These are phyloP conservation scores for Saitoella complicata DNA, from an alignment of 805 yeast species.

Conservation along the genomic window DNA sequence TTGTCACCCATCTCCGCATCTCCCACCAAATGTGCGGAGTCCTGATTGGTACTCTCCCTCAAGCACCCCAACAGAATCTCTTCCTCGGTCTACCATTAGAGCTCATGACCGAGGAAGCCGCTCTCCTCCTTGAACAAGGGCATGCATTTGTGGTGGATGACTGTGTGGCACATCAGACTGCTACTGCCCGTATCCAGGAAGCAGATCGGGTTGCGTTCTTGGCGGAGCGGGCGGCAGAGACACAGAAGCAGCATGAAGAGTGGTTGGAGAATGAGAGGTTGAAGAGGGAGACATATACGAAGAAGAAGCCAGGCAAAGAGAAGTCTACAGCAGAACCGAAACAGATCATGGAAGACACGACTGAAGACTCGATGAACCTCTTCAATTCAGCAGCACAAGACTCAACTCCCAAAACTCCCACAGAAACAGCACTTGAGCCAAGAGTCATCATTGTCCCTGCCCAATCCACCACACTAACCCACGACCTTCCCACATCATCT, in stretches of 20 bases:
- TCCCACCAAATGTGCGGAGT: slow-evolving; percentile 56
- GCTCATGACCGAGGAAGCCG: slow-evolving; percentile 54
- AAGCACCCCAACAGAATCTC: slow-evolving; percentile 87
- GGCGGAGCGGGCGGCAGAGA: slow-evolving; percentile 8
- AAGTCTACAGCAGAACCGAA: too few relatives aligned
- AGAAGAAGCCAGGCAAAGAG: too few relatives aligned
- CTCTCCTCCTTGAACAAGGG: slow-evolving; percentile 36
- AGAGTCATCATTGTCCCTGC: too few relatives aligned
- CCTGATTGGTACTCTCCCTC: slow-evolving; percentile 65
- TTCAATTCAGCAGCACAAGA: too few relatives aligned
- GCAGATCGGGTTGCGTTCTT: slow-evolving; percentile 10
- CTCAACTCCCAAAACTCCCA: too few relatives aligned
- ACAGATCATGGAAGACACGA: too few relatives aligned
- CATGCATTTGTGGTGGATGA: slow-evolving; percentile 28
- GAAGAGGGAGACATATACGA: too few relatives aligned
- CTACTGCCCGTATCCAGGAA: slow-evolving; percentile 8
- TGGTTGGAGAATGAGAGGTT: too few relatives aligned
- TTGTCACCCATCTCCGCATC: slow-evolving; percentile 37
- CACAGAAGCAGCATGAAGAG: slow-evolving; percentile 8
- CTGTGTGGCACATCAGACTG: slow-evolving; percentile 16
- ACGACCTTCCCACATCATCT: too few relatives aligned
- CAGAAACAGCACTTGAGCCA: too few relatives aligned
- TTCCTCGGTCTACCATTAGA: slow-evolving; percentile 72
- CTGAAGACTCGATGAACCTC: too few relatives aligned
- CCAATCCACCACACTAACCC: too few relatives aligned